These are phyloP conservation scores for Canariomyces notabilis DNA, from an alignment of 2,329 filamentous ascomycete species.

Conservation along the genomic window DNA sequence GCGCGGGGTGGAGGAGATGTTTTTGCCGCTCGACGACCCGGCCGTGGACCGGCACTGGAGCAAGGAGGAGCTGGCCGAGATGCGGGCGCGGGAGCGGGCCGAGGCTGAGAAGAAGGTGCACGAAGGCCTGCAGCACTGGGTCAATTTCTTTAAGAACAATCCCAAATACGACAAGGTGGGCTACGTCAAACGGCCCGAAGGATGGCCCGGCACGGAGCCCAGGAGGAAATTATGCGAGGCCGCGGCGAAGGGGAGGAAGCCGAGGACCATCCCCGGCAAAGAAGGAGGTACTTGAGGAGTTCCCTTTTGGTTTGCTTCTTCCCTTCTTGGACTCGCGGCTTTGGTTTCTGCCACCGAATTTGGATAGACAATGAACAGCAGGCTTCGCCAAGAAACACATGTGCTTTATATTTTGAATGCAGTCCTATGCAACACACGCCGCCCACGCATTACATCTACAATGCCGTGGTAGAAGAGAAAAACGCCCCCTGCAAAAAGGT, in stretches of 20 bases:
- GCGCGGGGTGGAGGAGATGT: constrained; percentile 83
- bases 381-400: constrained; percentile 3
- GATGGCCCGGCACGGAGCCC: constrained; percentile 58
- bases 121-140: constrained; percentile 73
- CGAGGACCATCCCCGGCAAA: constrained; percentile 54
- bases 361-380: neutral
- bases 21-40: constrained; percentile 58
- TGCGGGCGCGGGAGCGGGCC: constrained; percentile 59
- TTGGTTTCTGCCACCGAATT: neutral
- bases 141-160: constrained; percentile 72
- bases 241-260: constrained; percentile 56
- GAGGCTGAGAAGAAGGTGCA: constrained; percentile 61
- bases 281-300: constrained; percentile 6
- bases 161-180: constrained; percentile 81
- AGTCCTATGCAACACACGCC: constrained; percentile 14
- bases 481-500: neutral
- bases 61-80: constrained; percentile 46
- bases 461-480: constrained; percentile 7
- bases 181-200: constrained; percentile 57
- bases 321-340: neutral
- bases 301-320: neutral
- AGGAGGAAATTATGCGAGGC: constrained; percentile 62
- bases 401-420: constrained; percentile 10
- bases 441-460: constrained; percentile 15
- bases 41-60: constrained; percentile 56